phyloP scores from a whole-genome alignment of 805 yeast genomes.

The Torulaspora franciscae region DNA sequence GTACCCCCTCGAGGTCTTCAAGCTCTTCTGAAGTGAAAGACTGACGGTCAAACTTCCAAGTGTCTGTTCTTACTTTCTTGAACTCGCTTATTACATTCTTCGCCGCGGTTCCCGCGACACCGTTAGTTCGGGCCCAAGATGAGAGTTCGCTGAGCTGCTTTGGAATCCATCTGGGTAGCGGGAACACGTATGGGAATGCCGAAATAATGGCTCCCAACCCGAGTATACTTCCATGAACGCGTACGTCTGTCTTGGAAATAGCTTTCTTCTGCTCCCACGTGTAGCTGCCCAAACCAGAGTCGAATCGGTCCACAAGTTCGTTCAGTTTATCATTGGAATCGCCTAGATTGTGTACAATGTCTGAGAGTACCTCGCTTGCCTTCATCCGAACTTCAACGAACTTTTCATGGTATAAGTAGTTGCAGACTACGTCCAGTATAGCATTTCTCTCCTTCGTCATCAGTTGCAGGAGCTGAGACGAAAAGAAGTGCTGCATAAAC shows the following conservation, averaged over 20 bases:
- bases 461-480: conserved; percentile 59
- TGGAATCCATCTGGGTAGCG: conserved; percentile 91
- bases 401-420: conserved; percentile 50
- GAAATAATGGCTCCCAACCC: conserved; percentile 84
- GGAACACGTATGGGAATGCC: conserved; percentile 87
- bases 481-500: conserved; percentile 65
- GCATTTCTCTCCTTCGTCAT: conserved; percentile 42
- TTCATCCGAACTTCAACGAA: conserved; percentile 72
- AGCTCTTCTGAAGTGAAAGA: conserved; percentile 73
- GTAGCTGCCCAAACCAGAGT: conserved; percentile 23
- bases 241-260: conserved; percentile 39
- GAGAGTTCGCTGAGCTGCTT: conserved; percentile 63
- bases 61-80: conserved; percentile 87
- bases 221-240: conserved; percentile 77
- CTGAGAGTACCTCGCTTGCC: conserved; percentile 71
- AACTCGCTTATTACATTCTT: conserved; percentile 76
- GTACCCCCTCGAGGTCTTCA: conserved; percentile 89
- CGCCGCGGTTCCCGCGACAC: conserved; percentile 77
- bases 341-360: conserved; percentile 63
- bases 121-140: conserved; percentile 65
- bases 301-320: conserved; percentile 42
- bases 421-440: conserved; percentile 48
- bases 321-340: conserved; percentile 39
- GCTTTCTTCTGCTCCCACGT: conserved; percentile 34
- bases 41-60: conserved; percentile 87